phyloP scores from a whole-genome alignment of 148 eudicot genomes.

The Cornus controversa region DNA sequence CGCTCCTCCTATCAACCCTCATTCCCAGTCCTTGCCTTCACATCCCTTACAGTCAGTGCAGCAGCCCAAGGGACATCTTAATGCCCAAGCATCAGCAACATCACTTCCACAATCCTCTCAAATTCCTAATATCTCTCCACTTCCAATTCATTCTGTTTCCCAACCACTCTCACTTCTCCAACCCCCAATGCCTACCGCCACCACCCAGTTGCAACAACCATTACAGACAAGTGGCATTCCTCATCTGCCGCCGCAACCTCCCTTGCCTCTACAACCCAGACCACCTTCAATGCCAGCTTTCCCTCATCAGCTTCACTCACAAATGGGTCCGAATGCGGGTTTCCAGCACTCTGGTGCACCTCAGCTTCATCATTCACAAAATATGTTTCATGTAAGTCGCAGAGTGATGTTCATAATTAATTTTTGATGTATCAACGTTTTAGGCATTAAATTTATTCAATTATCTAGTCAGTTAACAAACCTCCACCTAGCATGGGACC shows the following conservation, averaged over 20 bases:
- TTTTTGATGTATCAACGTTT: constrained; percentile 4
- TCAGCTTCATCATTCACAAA: constrained; percentile 73
- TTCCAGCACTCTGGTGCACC: constrained; percentile 71
- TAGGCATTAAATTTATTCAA: background rate
- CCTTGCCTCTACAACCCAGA: constrained; percentile 66
- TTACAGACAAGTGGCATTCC: constrained; percentile 49
- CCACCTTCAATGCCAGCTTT: constrained; percentile 45
- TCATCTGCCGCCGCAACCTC: constrained; percentile 66
- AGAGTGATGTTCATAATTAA: background rate
- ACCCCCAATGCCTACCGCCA: constrained; percentile 47
- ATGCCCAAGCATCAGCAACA: constrained; percentile 46
- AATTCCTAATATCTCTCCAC: constrained; percentile 48
- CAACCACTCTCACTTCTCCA: constrained; percentile 53
- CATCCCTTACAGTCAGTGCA: constrained; percentile 44
- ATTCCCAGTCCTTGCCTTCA: constrained; percentile 48
- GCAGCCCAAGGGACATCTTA: constrained; percentile 45
- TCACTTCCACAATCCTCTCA: constrained; percentile 60
- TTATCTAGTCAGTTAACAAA: constrained; percentile 51
- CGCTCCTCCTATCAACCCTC: constrained; percentile 38
- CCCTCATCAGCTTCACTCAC: constrained; percentile 62
- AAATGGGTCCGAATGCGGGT: constrained; percentile 54
- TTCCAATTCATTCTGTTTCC: constrained; percentile 47
- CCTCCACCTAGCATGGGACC: constrained; percentile 57
- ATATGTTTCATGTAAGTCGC: constrained; percentile 67
- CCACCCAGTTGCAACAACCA: constrained; percentile 66